Base-by-base conservation (phyloP, 2,329 filamentous ascomycete species). In the Fusarium aywerte region DNA sequence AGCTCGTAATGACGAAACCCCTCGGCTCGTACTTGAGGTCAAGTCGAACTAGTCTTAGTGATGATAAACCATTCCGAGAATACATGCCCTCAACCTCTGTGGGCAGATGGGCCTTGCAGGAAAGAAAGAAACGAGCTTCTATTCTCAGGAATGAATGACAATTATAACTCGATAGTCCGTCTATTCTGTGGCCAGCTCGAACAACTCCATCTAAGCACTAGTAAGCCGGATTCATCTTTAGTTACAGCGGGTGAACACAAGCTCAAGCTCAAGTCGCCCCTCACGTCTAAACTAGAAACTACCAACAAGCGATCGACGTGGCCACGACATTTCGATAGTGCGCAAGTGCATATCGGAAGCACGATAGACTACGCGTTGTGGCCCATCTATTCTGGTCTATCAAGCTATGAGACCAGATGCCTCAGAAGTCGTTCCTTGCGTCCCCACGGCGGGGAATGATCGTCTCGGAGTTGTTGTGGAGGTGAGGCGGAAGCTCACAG, bases 381-480 rank as follows among this genome's bases (percentile, higher is more conserved):
- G 21, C 12, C 31, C n/a, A n/a, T 49, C 21, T 33, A 48, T 48
- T 48, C 45, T 38, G 10, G 57, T n/a, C 32, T 50, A 60, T 49
- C 31, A 21, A 52, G 38, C 27, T 27, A 63, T 63, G 51, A 63
- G 60, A 62, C 58, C 27, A 50, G 27, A 52, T 36, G 15, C 42
- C 39, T 42, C 42, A 50, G 32, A 58, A 49, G 20, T 47, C 50
- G 39, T 63, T 65, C 54, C 62, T 60, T 65, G 61, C 60, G 43
- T 57, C 62, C 42, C 63, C 62, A 45, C 35, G 56, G 57, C 57
- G 63, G 63, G 38, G 51, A 43, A 52, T 33, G 43, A 57, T 58
- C 61, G 42, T 40, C 57, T 67, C 51, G 63, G 63, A 53, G 51
- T 38, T 62, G 50, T 44, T 48, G 63, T 58, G 63, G 62, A 59